These are phyloP conservation scores for Amanita rubescens DNA, from an alignment of 768 basidiomycete species.

Conservation along the genomic window DNA sequence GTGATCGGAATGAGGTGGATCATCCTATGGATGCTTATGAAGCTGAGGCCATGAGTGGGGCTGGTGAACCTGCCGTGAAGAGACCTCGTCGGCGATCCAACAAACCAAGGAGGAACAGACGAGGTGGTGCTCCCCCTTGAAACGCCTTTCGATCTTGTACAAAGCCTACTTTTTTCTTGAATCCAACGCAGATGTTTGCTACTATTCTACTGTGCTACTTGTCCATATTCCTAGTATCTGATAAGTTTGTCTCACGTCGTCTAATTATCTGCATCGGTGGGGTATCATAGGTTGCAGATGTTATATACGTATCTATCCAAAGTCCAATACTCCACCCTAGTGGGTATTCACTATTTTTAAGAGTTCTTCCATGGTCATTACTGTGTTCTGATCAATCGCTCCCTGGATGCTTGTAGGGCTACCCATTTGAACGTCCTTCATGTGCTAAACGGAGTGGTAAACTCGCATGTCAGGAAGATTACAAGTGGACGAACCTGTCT, in stretches of 20 bases:
- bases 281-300: constrained; percentile 8
- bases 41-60: constrained; percentile 15
- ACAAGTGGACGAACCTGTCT: constrained; percentile 19
- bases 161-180: background rate
- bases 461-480: background rate
- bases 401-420: constrained; percentile 1
- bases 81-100: constrained; percentile 21
- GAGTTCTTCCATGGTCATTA: constrained; percentile 1
- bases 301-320: background rate
- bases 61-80: constrained; percentile 19
- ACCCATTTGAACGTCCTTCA: constrained; percentile 3
- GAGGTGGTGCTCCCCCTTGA: constrained; percentile 14
- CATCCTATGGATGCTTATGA: constrained; percentile 18
- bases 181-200: background rate
- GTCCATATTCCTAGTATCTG: background rate
- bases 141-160: background rate
- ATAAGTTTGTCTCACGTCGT: background rate
- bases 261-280: background rate
- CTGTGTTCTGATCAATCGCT: background rate
- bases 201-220: background rate
- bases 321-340: background rate
- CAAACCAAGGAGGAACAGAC: constrained; percentile 19
- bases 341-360: constrained; percentile 5
- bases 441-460: background rate
- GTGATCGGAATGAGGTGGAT: constrained; percentile 24